phyloP scores from a whole-genome alignment of 352 stramenopile species.

The Globisporangium spiculum region DNA sequence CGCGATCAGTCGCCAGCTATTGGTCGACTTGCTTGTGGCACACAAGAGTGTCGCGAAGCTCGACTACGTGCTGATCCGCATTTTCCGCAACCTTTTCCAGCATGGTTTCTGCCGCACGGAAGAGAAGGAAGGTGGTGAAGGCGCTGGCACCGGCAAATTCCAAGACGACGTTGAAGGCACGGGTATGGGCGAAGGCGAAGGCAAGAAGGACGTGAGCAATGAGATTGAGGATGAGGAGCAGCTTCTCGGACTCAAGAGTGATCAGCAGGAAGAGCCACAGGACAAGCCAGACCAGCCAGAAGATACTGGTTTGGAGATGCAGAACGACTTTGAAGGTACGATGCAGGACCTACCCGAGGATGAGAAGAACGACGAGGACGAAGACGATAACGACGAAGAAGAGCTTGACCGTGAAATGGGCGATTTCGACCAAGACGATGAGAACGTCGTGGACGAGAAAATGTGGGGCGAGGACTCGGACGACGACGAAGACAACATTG shows the following conservation, averaged over 20 bases:
- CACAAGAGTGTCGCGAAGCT: constrained; percentile 94
- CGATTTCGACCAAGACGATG: constrained; percentile 93
- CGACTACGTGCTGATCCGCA: constrained; percentile 92
- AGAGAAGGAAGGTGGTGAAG: constrained; percentile 87
- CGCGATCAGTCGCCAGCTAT: constrained; percentile 75
- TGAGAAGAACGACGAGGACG: constrained; percentile 87
- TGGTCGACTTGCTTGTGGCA: constrained; percentile 74
- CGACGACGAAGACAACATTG: constrained; percentile 91
- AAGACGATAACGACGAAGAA: constrained; percentile 87
- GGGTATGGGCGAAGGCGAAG: constrained; percentile 99
- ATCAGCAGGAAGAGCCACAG: constrained; percentile 85
- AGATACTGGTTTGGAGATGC: constrained; percentile 99
- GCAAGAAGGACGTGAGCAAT: constrained; percentile 98
- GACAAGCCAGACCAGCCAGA: constrained; percentile 89
- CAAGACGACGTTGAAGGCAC: constrained; percentile 98
- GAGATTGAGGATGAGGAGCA: constrained; percentile 99
- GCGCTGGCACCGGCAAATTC: constrained; percentile 88
- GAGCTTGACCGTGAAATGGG: constrained; percentile 99
- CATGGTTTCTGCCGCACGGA: constrained; percentile 95
- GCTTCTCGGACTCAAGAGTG: constrained; percentile 96
- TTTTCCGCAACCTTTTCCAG: constrained; percentile 96
- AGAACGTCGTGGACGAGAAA: constrained; percentile 99
- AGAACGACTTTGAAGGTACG: constrained; percentile 99
- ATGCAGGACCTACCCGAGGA: constrained; percentile 96
- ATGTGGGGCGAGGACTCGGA: constrained; percentile 96